Evolutionary conservation across 805 yeast species (phyloP).

Genomic region (Candida yuanshanica): DNA sequence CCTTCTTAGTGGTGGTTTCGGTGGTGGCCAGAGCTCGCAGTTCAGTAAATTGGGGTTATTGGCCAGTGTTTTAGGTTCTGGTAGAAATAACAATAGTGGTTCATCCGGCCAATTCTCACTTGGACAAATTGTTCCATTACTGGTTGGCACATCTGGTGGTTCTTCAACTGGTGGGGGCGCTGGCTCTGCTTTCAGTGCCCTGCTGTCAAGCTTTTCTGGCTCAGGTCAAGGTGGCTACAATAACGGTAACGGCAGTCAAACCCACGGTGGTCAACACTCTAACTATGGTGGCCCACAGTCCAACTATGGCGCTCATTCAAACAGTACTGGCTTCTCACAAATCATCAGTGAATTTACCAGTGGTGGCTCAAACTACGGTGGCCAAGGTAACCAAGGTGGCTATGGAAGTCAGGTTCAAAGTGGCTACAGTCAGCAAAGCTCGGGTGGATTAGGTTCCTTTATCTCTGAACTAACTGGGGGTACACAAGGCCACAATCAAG

Average conservation of each 20-base stretch:
- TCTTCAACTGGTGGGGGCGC: slow-evolving; percentile 1
- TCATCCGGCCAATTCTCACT: slow-evolving; percentile 8
- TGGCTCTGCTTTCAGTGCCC: slow-evolving; percentile 2
- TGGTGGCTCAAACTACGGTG: slow-evolving; percentile 1
- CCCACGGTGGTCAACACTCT: not conserved
- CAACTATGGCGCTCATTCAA: slow-evolving; percentile 2
- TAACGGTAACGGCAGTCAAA: not conserved
- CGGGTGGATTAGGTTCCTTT: slow-evolving; percentile 1
- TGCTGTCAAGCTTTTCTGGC: slow-evolving; percentile 9
- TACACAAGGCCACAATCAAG: not conserved
- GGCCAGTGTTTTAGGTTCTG: slow-evolving; percentile 11
- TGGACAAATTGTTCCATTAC: slow-evolving; percentile 10
- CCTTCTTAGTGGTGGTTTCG: slow-evolving; percentile 14
- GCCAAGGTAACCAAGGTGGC: not conserved
- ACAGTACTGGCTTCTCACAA: slow-evolving; percentile 11
- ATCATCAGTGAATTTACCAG: slow-evolving; percentile 11
- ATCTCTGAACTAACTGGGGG: slow-evolving; percentile 4
- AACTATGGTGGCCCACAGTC: not conserved
- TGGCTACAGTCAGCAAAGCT: not conserved
- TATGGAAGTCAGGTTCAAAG: not conserved
- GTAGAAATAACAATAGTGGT: not conserved
- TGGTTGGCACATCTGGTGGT: slow-evolving; percentile 7
- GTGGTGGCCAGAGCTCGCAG: slow-evolving; percentile 12
- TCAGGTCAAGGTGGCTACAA: not conserved
- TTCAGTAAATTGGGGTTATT: slow-evolving; percentile 12